phyloP scores from a whole-genome alignment of 768 basidiomycete genomes.

The Lyophyllum shimeji region DNA sequence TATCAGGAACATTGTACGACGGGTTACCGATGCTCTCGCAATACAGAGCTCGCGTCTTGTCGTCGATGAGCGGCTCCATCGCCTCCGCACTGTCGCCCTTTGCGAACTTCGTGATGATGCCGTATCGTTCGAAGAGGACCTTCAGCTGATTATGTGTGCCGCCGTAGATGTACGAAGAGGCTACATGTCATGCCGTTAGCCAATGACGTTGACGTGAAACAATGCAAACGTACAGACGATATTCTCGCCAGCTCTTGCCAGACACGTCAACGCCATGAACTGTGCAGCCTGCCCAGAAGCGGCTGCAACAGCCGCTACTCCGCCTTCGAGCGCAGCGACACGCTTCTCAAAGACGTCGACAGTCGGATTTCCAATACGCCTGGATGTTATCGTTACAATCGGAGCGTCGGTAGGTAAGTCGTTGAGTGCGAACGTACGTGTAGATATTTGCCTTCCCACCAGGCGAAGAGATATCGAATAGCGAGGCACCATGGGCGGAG shows the following conservation, averaged over 20 bases:
- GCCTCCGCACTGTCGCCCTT: conserved; percentile 43
- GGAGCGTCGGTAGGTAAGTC: background rate
- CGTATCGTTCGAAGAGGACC: conserved; percentile 42
- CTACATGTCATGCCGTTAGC: background rate
- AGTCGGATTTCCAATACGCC: conserved; percentile 17
- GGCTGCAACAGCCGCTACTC: conserved; percentile 56
- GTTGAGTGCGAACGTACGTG: background rate
- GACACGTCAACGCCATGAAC: conserved; percentile 54
- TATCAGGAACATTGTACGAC: conserved; percentile 47
- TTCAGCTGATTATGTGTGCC: conserved; percentile 60
- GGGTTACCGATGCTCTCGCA: conserved; percentile 64
- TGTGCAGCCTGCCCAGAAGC: conserved; percentile 65
- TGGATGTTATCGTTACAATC: background rate
- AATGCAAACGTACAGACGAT: conserved; percentile 50
- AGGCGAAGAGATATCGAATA: conserved; percentile 6
- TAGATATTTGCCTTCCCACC: conserved; percentile 12
- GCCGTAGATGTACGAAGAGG: conserved; percentile 25
- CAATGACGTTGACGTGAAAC: background rate
- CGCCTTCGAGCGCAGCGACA: conserved; percentile 65
- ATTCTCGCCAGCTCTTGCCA: conserved; percentile 60
- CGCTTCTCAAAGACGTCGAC: conserved; percentile 65
- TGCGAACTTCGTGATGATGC: conserved; percentile 55
- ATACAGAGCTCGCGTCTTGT: conserved; percentile 57
- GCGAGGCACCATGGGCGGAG: conserved; percentile 36
- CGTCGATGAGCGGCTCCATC: conserved; percentile 54